Base-by-base conservation (phyloP, 768 basidiomycete species). In the Serendipita vermifera region DNA sequence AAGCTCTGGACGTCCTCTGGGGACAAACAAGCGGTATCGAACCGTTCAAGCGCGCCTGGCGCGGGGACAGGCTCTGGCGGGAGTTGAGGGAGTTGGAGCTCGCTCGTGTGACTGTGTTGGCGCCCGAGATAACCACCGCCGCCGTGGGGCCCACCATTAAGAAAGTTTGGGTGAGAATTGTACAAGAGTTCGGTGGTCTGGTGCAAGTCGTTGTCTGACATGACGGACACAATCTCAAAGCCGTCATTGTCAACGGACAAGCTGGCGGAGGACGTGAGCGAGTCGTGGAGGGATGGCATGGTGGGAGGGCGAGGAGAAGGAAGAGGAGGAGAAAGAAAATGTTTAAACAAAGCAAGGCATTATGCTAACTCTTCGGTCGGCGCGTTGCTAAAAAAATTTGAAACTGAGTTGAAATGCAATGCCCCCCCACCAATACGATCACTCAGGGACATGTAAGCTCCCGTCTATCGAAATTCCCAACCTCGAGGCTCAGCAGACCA, bases 211-310 rank as follows among this genome's bases (percentile, higher is more conserved):
- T 9, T 15, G 46, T 24, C 46, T 51, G 46, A 51, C 1, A 15
- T n/a, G 17, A 51, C 46, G 46, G 27, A 51, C 15, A 22, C 46
- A 27, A 51, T 24, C 32, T 51, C 46, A 51, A 51, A 51, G 22
- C n/a, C 46, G n/a, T 31, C 46, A 31, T 51, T 51, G 11, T n/a
- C 46, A 0, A 24, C 22, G 22, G 27, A 51, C 20, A 31, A 51
- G 46, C 32, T 31, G 20, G 46, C 26, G n/a, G 46, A 51, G 2
- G 20, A 9, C n/a, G 35, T 51, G 9, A 51, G 11, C 0, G 46
- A 51, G 46, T 51, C 46, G 22, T 51, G 17, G 29, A 51, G 20
- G 22, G 46, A 31, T 31, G 46, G n/a, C n/a, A n/a, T n/a, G n/a
- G n/a, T n/a, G n/a, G n/a, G n/a, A n/a, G n/a, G n/a, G n/a, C n/a